phyloP scores from a whole-genome alignment of 352 stramenopile species.

The Phytopythium aichiense region DNA sequence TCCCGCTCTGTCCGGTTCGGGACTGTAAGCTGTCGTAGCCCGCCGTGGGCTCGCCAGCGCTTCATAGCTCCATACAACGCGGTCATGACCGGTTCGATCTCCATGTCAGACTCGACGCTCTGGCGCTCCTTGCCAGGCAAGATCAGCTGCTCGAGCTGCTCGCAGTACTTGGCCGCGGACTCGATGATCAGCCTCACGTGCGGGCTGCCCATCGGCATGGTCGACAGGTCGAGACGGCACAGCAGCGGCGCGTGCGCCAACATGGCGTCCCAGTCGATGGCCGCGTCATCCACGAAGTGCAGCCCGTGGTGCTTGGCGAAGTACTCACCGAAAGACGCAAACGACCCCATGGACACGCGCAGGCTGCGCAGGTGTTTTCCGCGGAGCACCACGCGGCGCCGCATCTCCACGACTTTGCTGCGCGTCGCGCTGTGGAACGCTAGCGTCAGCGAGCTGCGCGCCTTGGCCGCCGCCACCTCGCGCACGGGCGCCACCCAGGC shows the following conservation, averaged over 20 bases:
- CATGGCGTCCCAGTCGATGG: slow-evolving; percentile 21
- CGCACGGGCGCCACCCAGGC: slow-evolving; percentile 27
- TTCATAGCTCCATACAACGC: slow-evolving; percentile 23
- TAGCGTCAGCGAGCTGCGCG: slow-evolving; percentile 24
- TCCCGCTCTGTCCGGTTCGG: slow-evolving; percentile 21
- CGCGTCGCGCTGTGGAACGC: slow-evolving; percentile 24
- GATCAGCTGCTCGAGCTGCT: slow-evolving; percentile 25
- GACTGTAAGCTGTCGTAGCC: slow-evolving; percentile 30
- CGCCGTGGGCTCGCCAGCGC: slow-evolving; percentile 26
- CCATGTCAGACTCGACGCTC: slow-evolving; percentile 10
- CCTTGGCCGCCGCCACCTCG: slow-evolving; percentile 22
- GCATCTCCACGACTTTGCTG: slow-evolving; percentile 19
- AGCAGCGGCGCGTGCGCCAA: slow-evolving; percentile 18
- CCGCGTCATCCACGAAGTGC: slow-evolving; percentile 16
- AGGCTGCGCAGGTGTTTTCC: slow-evolving; percentile 22
- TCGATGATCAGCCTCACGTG: slow-evolving; percentile 21
- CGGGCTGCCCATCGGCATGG: slow-evolving; percentile 24
- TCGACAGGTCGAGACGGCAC: slow-evolving; percentile 22
- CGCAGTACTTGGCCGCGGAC: slow-evolving; percentile 22
- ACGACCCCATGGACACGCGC: slow-evolving; percentile 20
- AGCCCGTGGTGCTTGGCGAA: slow-evolving; percentile 19
- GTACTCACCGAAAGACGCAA: slow-evolving; percentile 15
- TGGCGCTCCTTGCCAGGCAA: slow-evolving; percentile 23
- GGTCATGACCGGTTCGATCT: slow-evolving; percentile 19
- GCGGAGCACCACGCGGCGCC: slow-evolving; percentile 16